phyloP scores from a whole-genome alignment of 176 grass and related monocot species.

The Phoenix dactylifera region DNA sequence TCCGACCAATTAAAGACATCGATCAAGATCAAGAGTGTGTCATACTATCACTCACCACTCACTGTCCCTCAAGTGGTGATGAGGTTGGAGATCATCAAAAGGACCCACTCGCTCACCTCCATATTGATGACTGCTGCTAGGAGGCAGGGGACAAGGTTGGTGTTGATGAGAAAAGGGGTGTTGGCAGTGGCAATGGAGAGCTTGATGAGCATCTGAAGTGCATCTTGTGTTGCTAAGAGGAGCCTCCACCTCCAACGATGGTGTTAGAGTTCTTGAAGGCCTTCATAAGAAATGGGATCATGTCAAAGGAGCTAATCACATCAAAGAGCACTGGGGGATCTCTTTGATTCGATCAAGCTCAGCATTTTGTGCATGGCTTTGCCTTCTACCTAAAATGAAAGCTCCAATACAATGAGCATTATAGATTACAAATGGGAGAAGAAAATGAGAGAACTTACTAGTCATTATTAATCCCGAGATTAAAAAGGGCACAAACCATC shows the following conservation, averaged over 20 bases:
- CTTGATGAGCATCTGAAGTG: slow-evolving; percentile 76
- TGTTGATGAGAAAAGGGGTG: slow-evolving; percentile 42
- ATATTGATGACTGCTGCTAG: slow-evolving; percentile 34
- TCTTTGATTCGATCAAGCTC: slow-evolving; percentile 19
- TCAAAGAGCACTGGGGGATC: slow-evolving; percentile 20
- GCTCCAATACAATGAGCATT: not conserved
- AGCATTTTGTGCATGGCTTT: slow-evolving; percentile 88
- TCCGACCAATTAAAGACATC: slow-evolving; percentile 74
- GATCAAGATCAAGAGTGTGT: slow-evolving; percentile 39
- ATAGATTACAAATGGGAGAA: not conserved
- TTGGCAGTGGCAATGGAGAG: slow-evolving; percentile 55
- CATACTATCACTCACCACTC: slow-evolving; percentile 32
- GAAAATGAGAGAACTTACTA: slow-evolving; percentile 32
- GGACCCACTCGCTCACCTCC: slow-evolving; percentile 38
- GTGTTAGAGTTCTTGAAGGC: too few relatives aligned
- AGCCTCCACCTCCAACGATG: too few relatives aligned
- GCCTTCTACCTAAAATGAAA: slow-evolving; percentile 58
- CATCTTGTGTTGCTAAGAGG: slow-evolving; percentile 39
- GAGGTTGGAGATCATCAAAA: slow-evolving; percentile 69
- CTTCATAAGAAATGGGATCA: slow-evolving; percentile 40
- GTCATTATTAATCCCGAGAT: slow-evolving; percentile 79
- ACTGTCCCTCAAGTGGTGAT: slow-evolving; percentile 52
- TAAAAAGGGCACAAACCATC: slow-evolving; percentile 76
- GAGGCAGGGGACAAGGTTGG: slow-evolving; percentile 39
- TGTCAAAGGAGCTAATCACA: slow-evolving; percentile 53